Percentiles rank a stretch among this genome's conserved stretches.
Conservation (phyloP, 352 stramenopile genomes). For the Thraustotheca clavata region DNA sequence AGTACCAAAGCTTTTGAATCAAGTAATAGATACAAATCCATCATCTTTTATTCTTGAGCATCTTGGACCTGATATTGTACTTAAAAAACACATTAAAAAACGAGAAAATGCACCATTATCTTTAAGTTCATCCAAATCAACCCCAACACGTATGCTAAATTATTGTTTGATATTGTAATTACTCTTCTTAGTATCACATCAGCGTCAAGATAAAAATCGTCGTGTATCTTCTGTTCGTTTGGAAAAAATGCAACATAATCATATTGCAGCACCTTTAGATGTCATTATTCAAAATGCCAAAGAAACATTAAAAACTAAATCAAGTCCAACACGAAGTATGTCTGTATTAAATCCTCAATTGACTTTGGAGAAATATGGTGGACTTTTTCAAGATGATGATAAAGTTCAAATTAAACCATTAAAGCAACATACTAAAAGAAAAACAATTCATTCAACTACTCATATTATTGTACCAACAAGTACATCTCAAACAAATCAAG, state of each 20-base stretch:
- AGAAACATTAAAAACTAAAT: too few relatives aligned
- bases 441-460: too few relatives aligned
- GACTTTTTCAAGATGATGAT: too few relatives aligned
- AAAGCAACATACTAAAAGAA: too few relatives aligned
- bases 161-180: not conserved
- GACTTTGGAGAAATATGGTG: too few relatives aligned
- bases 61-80: constrained; percentile 29
- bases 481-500: too few relatives aligned
- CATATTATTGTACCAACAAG: too few relatives aligned
- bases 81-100: constrained; percentile 15
- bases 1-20: constrained; percentile 8
- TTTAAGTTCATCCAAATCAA: not conserved
- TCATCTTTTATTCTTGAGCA: constrained; percentile 62
- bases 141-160: not conserved
- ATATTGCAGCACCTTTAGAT: not conserved
- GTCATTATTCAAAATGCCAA: not conserved
- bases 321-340: too few relatives aligned
- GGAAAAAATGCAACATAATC: not conserved
- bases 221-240: not conserved
- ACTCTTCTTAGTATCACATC: not conserved
- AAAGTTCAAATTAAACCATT: too few relatives aligned
- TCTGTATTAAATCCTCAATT: too few relatives aligned
- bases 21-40: constrained; percentile 44
- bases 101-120: constrained; percentile 1
- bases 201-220: not conserved